Percentiles rank a stretch among this genome's conserved stretches.
These are phyloP conservation scores for Flaveria robusta DNA, from an alignment of 129 eudicot species.

Conservation along the genomic window DNA sequence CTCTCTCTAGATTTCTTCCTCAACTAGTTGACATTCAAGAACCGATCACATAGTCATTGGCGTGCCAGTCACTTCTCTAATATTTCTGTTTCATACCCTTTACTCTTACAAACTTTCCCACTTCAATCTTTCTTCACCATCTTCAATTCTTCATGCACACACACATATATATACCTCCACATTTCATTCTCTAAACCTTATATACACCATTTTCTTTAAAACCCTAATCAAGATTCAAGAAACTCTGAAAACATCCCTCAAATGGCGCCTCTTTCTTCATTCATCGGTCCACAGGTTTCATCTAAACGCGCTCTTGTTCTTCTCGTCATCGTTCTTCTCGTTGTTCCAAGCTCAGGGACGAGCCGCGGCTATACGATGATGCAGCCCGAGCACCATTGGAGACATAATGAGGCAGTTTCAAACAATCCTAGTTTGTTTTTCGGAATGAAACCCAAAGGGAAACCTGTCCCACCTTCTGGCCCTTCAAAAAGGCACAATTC, in stretches of 20 bases:
- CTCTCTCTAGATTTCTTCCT: conserved; percentile 15
- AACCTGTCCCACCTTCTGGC: conserved; percentile 65
- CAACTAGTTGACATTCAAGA: conserved; percentile 39
- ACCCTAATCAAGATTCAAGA: conserved; percentile 1
- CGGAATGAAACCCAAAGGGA: conserved; percentile 58
- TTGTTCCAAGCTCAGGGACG: conserved; percentile 22
- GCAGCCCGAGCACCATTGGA: conserved; percentile 29
- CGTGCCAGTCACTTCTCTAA: conserved; percentile 42
- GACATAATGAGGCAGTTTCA: conserved; percentile 9
- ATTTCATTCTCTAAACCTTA: background rate
- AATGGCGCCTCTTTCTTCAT: conserved; percentile 26
- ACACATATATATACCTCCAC: background rate
- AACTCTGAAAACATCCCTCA: background rate
- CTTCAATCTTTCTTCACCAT: background rate
- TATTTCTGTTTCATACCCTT: conserved; percentile 30
- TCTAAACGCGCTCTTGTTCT: conserved; percentile 26
- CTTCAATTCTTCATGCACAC: background rate
- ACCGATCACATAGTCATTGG: conserved; percentile 32
- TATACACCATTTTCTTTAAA: conserved; percentile 1
- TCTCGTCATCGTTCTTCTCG: conserved; percentile 32
- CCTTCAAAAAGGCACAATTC: conserved; percentile 81
- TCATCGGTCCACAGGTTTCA: conserved; percentile 12
- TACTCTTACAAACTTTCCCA: conserved; percentile 22
- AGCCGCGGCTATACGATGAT: conserved; percentile 40
- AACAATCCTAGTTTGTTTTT: conserved; percentile 31